Percentiles rank a stretch among this genome's conserved stretches.
Evolutionary conservation across 2,329 filamentous ascomycete genomes (phyloP).

Genomic region (Aquanectria penicillioides): DNA sequence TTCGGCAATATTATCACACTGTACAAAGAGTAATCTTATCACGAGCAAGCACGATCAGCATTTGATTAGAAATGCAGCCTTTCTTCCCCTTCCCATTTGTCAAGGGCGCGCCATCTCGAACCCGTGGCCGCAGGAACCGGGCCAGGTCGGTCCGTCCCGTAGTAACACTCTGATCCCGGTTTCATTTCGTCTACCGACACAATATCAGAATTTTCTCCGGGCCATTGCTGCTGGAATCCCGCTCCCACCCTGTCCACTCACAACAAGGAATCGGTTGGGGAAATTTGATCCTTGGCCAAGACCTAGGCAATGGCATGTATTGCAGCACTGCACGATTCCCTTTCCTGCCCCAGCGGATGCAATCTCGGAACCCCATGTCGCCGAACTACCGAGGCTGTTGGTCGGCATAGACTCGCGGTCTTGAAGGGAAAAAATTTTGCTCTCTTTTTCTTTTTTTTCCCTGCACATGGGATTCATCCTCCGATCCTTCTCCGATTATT

Average conservation of each 20-base stretch:
- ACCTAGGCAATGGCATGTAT: background rate
- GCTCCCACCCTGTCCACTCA: slow-evolving; percentile 1
- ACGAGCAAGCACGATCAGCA: no score
- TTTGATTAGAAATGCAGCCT: no score
- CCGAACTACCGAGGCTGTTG: slow-evolving; percentile 5
- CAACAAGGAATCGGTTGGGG: background rate
- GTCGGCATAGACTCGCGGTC: slow-evolving; percentile 3
- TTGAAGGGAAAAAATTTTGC: no score
- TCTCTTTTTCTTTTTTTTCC: background rate
- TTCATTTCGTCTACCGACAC: slow-evolving; percentile 16
- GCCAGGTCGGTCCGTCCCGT: slow-evolving; percentile 12
- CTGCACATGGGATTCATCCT: no score
- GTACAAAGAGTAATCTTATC: no score
- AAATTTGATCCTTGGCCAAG: background rate
- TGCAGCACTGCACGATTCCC: slow-evolving; percentile 7
- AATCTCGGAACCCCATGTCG: background rate
- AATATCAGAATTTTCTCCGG: background rate
- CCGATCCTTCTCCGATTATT: background rate
- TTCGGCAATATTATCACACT: no score
- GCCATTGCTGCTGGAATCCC: background rate
- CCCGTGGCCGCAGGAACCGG: background rate
- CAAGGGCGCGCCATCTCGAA: no score
- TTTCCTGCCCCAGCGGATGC: background rate
- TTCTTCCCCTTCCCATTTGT: no score
- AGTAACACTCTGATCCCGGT: background rate